A percentile compares a stretch with the other conserved stretches of the same genome.
phyloP scores from a whole-genome alignment of 1,139 yeast species.

The Saccharomyces hybrid region DNA sequence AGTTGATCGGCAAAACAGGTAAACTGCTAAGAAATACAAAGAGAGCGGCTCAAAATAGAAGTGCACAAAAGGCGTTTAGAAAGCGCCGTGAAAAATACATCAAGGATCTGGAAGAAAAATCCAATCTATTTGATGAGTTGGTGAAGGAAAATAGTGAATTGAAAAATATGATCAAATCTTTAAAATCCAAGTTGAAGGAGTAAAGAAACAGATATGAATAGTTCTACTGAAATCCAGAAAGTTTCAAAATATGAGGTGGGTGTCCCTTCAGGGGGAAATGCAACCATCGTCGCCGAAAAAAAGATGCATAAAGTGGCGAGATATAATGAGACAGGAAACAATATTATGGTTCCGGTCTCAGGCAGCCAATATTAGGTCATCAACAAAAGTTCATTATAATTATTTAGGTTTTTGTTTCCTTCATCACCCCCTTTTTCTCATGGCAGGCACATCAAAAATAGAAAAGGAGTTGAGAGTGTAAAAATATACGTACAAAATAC shows the following conservation, averaged over 20 bases:
- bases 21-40: constrained; percentile 58
- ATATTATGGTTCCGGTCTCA: background rate
- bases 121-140: constrained; percentile 51
- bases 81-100: constrained; percentile 71
- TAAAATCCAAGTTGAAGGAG: constrained; percentile 1
- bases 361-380: background rate
- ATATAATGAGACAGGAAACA: background rate
- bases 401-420: background rate
- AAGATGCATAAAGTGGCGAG: background rate
- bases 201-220: background rate
- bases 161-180: constrained; percentile 1
- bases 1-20: constrained; percentile 31
- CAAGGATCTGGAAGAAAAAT: constrained; percentile 67
- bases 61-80: constrained; percentile 84
- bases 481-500: background rate
- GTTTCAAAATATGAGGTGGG: background rate
- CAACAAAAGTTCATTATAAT: background rate
- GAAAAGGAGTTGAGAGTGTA: background rate
- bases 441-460: background rate
- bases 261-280: background rate
- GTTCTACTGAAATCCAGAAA: background rate
- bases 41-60: constrained; percentile 83
- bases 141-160: constrained; percentile 27
- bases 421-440: background rate
- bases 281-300: background rate